Evolutionary conservation across 2,329 filamentous ascomycete species (phyloP), one percentile per base, ranked within the genome.

Genomic region (Cylindrodendrum hubeiense): DNA sequence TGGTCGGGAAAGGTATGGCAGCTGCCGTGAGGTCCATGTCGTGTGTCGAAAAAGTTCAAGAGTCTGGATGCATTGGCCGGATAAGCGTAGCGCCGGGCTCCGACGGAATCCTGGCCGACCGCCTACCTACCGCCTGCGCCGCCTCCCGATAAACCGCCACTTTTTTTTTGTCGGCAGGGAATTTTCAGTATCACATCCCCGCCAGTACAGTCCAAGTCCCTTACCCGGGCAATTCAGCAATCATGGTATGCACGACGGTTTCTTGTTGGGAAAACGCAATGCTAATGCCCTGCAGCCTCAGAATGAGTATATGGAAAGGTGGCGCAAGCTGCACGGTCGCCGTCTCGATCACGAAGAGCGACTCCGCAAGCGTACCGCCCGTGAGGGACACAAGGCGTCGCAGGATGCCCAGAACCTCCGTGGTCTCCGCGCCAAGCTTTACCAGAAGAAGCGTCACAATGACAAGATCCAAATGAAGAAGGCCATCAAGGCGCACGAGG

Each of bases 391-490:
- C 86, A 91, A 95, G 82, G 89, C 89, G 61, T 96, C 93, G 54
- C 88, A 96, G 78, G 91, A 97, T 83, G 94, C 96, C 24, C 95
- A 98, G 86, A 97, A 96, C 81, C 87, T 98, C 77, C 91, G 93
- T 67, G 96, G 96, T 70, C 89, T 98, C 74, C 88, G 94, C 68
- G 96, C 96, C 73, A 99, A 99, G 87, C 85, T 97, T 76, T 91
- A 96, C 84, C 92, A 95, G 81, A 91, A 98, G 88, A 94, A 95
- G 86, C 90, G 96, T 26, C 93, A 94, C 84, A 92, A 95, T 80
- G 95, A 99, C 86, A 99, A 99, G 91, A 97, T 97, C 79, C 94
- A 97, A 87, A 95, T 97, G 92, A 92, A 92, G 82, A 97, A 97
- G 87, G 86, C 90, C 77, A 97, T 99, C 88, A 93, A 93, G 83